phyloP scores from a whole-genome alignment of 2,329 filamentous ascomycete species.

The Scedosporium apiospermum region DNA sequence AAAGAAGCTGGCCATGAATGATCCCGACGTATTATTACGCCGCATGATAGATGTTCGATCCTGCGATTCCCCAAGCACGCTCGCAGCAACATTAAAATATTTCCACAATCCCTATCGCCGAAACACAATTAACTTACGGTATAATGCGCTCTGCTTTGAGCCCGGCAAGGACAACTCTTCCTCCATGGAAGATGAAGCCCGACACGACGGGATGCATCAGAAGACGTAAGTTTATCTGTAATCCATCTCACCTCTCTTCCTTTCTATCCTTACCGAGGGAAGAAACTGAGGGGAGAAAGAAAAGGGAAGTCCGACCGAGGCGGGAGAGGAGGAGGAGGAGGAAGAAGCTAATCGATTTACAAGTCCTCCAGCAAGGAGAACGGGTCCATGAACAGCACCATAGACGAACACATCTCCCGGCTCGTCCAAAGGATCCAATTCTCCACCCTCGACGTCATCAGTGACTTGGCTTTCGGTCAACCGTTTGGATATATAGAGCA shows the following conservation, averaged over 20 bases:
- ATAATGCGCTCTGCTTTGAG: slow-evolving; percentile 9
- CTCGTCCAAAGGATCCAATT: slow-evolving; percentile 39
- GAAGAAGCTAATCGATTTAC: too few relatives aligned
- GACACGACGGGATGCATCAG: slow-evolving; percentile 33
- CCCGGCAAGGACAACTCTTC: slow-evolving; percentile 26
- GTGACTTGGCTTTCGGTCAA: slow-evolving; percentile 39
- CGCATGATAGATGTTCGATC: slow-evolving; percentile 31
- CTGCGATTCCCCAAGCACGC: slow-evolving; percentile 33
- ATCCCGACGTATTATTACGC: slow-evolving; percentile 35
- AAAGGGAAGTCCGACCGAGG: too few relatives aligned
- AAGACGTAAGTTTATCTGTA: slow-evolving; percentile 29
- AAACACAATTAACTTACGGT: not conserved
- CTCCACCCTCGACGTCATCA: slow-evolving; percentile 48
- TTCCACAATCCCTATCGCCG: too few relatives aligned
- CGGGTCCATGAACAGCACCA: slow-evolving; percentile 32
- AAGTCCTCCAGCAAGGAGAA: slow-evolving; percentile 44
- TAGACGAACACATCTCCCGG: slow-evolving; percentile 35
- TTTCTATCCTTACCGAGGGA: not conserved
- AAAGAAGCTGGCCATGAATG: slow-evolving; percentile 37
- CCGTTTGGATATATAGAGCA: slow-evolving; percentile 37
- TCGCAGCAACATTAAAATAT: not conserved
- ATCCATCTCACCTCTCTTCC: not conserved
- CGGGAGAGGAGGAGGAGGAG: too few relatives aligned
- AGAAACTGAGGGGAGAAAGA: too few relatives aligned
- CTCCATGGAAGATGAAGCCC: slow-evolving; percentile 35